Evolutionary conservation across 2,329 filamentous ascomycete species (phyloP).

Genomic region (Emmonsiellopsis sp.): DNA sequence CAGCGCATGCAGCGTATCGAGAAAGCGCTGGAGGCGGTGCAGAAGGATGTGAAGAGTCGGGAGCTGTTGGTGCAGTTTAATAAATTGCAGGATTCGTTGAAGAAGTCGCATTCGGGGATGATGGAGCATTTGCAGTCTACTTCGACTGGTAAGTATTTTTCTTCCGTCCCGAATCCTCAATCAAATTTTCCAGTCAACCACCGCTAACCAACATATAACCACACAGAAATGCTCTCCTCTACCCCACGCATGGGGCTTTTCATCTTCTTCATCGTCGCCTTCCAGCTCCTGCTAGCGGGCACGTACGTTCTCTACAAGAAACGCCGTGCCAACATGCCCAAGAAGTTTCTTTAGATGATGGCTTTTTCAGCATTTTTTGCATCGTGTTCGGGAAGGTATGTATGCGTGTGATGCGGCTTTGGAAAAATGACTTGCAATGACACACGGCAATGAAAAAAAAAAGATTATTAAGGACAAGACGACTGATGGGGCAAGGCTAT

Average conservation of each 20-base stretch:
- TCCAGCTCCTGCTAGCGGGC: slow-evolving; percentile 61
- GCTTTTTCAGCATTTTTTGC: neutral
- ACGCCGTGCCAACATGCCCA: slow-evolving; percentile 65
- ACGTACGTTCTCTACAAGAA: slow-evolving; percentile 73
- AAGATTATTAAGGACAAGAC: too few relatives aligned
- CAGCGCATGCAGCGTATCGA: slow-evolving; percentile 47
- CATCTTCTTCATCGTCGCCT: slow-evolving; percentile 63
- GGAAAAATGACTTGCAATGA: too few relatives aligned
- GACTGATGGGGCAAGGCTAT: too few relatives aligned
- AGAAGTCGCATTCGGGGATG: slow-evolving; percentile 45
- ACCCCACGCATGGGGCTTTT: slow-evolving; percentile 52
- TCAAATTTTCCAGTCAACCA: slow-evolving; percentile 22
- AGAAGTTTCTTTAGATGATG: slow-evolving; percentile 68
- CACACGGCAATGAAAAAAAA: too few relatives aligned
- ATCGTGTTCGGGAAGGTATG: too few relatives aligned
- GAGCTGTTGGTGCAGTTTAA: slow-evolving; percentile 49
- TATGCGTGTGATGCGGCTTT: too few relatives aligned
- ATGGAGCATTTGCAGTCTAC: slow-evolving; percentile 45
- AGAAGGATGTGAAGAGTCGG: slow-evolving; percentile 47
- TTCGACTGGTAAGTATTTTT: slow-evolving; percentile 37
- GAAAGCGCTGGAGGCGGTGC: slow-evolving; percentile 39
- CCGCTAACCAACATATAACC: slow-evolving; percentile 15
- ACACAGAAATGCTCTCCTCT: slow-evolving; percentile 42
- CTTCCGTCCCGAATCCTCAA: neutral
- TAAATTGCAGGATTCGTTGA: slow-evolving; percentile 45